phyloP scores from a whole-genome alignment of 106 monocot genomes.

The Platanthera guangdongensis region DNA sequence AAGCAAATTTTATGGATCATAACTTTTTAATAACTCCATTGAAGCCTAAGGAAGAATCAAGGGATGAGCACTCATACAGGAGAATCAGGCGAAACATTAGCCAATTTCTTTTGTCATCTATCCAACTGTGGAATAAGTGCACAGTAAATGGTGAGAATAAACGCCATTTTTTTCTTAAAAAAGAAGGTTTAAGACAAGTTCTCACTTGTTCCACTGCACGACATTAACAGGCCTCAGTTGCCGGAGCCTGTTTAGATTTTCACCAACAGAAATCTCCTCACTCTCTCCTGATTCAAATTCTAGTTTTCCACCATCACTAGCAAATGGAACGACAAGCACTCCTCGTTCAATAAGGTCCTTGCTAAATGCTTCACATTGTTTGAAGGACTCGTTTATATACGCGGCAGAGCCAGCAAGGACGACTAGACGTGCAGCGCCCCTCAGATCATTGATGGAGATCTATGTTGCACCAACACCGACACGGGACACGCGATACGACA shows the following conservation, averaged over 20 bases:
- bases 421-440: constrained; percentile 73
- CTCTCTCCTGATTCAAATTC: constrained; percentile 36
- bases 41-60: neutral
- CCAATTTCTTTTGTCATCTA: constrained; percentile 91
- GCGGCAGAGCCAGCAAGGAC: constrained; percentile 75
- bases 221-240: constrained; percentile 66
- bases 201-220: constrained; percentile 79
- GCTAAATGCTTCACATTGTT: constrained; percentile 50
- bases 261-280: constrained; percentile 16
- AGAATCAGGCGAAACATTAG: constrained; percentile 65
- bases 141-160: neutral
- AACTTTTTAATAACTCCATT: neutral
- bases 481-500: too few relatives aligned
- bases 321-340: constrained; percentile 74
- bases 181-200: constrained; percentile 1
- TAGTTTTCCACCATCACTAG: constrained; percentile 42
- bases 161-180: too few relatives aligned
- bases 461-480: too few relatives aligned
- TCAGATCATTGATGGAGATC: constrained; percentile 51
- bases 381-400: constrained; percentile 59
- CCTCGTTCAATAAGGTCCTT: constrained; percentile 67
- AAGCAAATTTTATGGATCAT: neutral
- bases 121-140: constrained; percentile 48
- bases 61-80: constrained; percentile 61
- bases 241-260: constrained; percentile 62